These are phyloP conservation scores for Smittium mucronatum DNA, from an alignment of 371 early-diverging fungal genomes.

Conservation along the genomic window DNA sequence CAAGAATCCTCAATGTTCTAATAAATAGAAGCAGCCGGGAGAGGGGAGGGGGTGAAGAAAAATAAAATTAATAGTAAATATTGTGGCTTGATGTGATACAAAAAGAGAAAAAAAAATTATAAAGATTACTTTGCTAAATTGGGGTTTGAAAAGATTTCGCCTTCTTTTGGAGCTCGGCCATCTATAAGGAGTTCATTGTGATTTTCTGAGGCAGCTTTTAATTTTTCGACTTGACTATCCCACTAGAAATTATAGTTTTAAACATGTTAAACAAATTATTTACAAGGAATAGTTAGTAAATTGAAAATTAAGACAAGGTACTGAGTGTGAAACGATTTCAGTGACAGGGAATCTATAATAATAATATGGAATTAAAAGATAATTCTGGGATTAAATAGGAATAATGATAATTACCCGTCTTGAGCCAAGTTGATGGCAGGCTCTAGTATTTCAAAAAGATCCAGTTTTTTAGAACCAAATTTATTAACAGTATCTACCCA, in stretches of 20 bases:
- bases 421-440: slow-evolving; percentile 63
- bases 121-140: slow-evolving; percentile 35
- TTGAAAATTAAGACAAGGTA: neutral
- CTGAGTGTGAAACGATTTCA: slow-evolving; percentile 20
- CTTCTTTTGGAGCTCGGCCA: slow-evolving; percentile 47
- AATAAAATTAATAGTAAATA: too few relatives aligned
- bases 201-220: slow-evolving; percentile 37
- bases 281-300: neutral
- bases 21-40: neutral
- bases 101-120: neutral
- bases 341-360: slow-evolving; percentile 16
- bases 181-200: slow-evolving; percentile 42
- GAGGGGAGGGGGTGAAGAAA: too few relatives aligned
- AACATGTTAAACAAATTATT: too few relatives aligned
- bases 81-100: too few relatives aligned
- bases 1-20: slow-evolving; percentile 44
- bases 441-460: slow-evolving; percentile 41
- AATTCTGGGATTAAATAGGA: neutral
- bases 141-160: slow-evolving; percentile 49
- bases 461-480: slow-evolving; percentile 60
- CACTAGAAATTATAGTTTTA: too few relatives aligned
- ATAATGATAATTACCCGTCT: slow-evolving; percentile 33
- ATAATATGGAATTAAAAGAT: slow-evolving; percentile 16
- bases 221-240: slow-evolving; percentile 33
- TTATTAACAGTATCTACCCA: slow-evolving; percentile 52